Evolutionary conservation across 257 asterid species (phyloP).

Genomic region (Lantana camara): DNA sequence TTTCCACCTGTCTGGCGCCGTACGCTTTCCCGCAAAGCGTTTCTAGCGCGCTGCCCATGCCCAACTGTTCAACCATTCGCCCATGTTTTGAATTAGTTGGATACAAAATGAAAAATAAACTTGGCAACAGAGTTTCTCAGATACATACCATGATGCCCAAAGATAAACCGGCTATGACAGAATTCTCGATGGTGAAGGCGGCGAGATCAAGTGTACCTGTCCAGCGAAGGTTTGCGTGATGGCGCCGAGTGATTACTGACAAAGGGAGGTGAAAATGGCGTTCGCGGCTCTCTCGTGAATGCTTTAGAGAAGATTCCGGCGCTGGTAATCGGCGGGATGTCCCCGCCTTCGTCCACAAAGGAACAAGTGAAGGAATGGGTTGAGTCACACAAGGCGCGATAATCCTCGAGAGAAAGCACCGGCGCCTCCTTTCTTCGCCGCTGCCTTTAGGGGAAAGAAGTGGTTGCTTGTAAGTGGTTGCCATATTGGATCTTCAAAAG

Average conservation of each 20-base stretch:
- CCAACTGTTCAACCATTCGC: conserved; percentile 32
- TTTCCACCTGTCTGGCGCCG: conserved; percentile 51
- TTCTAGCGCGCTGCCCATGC: conserved; percentile 66
- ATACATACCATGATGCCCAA: not conserved
- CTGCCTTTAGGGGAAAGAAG: conserved; percentile 14
- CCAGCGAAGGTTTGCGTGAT: no score
- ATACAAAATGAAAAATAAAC: no score
- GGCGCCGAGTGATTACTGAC: conserved; percentile 49
- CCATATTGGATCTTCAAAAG: not conserved
- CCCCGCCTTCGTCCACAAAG: conserved; percentile 43
- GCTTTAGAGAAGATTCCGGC: conserved; percentile 25
- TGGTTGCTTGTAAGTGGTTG: conserved; percentile 3
- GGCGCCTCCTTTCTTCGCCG: not conserved
- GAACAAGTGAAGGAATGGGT: conserved; percentile 26
- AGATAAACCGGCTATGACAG: not conserved
- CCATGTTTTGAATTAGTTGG: no score
- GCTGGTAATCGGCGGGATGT: conserved; percentile 42
- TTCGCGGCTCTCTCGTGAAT: conserved; percentile 36
- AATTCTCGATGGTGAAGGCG: no score
- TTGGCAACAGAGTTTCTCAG: no score
- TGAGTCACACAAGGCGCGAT: not conserved
- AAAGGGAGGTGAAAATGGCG: conserved; percentile 49
- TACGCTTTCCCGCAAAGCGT: conserved; percentile 64
- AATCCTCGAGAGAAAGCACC: not conserved
- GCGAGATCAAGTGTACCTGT: no score